Percentiles rank a stretch among this genome's conserved stretches.
Conservation (phyloP, 371 early-diverging fungal species). For the Syncephalastrum racemosum region DNA sequence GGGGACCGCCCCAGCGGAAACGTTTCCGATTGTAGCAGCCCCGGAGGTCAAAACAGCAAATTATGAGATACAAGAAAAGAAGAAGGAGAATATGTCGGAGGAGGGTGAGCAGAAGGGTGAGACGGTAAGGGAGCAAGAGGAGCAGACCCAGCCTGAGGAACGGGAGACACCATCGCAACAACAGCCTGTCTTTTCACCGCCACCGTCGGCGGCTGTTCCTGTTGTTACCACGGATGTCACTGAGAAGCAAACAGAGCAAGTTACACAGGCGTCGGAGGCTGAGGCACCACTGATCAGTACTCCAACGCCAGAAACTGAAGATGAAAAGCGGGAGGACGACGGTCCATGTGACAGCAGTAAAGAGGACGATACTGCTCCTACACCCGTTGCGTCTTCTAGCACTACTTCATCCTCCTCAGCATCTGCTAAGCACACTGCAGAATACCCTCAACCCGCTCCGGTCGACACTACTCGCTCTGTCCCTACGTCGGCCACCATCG, state of each 20-base stretch:
- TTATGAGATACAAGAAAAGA: too few relatives aligned
- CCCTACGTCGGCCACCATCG: constrained; percentile 4
- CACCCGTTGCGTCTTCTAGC: constrained; percentile 13
- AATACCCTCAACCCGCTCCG: background rate
- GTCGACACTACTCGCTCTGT: background rate
- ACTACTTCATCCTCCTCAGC: constrained; percentile 14
- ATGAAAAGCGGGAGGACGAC: constrained; percentile 3
- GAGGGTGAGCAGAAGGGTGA: too few relatives aligned
- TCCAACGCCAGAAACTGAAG: background rate
- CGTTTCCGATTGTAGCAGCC: too few relatives aligned
- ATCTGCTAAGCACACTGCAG: constrained; percentile 11
- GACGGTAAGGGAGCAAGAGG: too few relatives aligned
- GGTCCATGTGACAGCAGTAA: background rate
- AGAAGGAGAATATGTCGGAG: too few relatives aligned
- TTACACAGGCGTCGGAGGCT: constrained; percentile 8
- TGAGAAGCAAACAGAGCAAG: constrained; percentile 19
- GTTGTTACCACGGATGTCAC: constrained; percentile 2
- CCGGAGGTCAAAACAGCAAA: too few relatives aligned
- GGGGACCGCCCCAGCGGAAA: too few relatives aligned
- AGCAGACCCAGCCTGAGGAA: too few relatives aligned
- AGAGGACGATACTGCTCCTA: constrained; percentile 10
- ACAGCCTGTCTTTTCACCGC: too few relatives aligned
- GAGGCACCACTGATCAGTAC: background rate
- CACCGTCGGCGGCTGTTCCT: too few relatives aligned
- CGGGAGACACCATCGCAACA: too few relatives aligned